These are phyloP conservation scores for Jacaranda copaia DNA, from an alignment of 257 asterid species.

Conservation along the genomic window DNA sequence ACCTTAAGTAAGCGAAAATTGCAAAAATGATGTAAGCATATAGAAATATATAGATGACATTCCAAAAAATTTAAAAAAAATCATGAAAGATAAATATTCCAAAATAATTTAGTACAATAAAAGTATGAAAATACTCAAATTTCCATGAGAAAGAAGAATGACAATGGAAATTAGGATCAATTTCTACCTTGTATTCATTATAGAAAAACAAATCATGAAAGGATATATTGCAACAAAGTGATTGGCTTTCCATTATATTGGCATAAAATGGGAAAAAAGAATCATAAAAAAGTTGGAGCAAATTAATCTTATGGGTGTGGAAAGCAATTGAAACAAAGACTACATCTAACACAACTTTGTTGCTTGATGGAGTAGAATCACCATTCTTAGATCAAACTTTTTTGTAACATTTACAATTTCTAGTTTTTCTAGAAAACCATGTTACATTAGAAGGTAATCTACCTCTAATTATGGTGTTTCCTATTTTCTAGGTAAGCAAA, in stretches of 20 bases:
- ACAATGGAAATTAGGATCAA: not conserved
- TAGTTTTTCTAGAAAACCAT: not conserved
- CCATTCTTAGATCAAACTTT: not conserved
- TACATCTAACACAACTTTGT: not conserved
- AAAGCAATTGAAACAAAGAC: not conserved
- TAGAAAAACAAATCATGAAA: not conserved
- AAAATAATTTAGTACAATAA: too few species aligned
- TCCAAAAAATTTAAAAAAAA: too few species aligned
- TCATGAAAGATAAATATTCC: too few species aligned
- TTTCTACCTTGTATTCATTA: not conserved
- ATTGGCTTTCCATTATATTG: not conserved
- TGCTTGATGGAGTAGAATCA: not conserved
- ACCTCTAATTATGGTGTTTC: not conserved
- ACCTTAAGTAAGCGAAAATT: too few species aligned
- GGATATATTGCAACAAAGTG: not conserved
- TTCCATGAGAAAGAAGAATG: not conserved
- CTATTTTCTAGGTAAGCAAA: not conserved
- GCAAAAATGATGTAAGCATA: too few species aligned
- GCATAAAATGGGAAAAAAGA: not conserved
- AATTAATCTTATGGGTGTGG: not conserved
- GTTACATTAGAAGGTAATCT: not conserved
- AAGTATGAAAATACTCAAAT: too few species aligned
- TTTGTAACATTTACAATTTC: not conserved
- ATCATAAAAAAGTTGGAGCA: not conserved
- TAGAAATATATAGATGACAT: too few species aligned